Base-by-base conservation (phyloP, 106 monocot species). In the Acorus calamus region DNA sequence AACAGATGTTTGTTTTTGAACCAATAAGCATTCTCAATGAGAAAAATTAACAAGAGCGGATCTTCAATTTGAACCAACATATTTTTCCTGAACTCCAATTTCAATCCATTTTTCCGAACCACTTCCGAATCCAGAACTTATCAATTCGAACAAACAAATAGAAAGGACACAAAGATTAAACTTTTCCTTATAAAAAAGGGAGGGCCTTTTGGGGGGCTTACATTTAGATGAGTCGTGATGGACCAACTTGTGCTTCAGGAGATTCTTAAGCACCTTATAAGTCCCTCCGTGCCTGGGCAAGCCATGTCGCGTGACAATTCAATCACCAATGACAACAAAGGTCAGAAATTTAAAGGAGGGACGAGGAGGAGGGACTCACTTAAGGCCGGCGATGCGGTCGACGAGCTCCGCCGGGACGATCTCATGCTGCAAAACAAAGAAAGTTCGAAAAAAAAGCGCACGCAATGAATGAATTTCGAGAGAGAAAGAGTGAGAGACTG, bases 221-320 rank as follows among this genome's bases (percentile, higher is more conserved):
- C 98, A 99, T 66, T 99, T 99, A 9, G 98, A 83, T 2, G 85
- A 83, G 62, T 99, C 98, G 44, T 99, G 98, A 42, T 92, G 92
- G 28, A 99, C 83, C 44, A 99, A 65, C 56, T 99, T 99, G 77
- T 99, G 76, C 81, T 92, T 99, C 7, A 99, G 66, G 46, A 92
- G 62, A 77, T 92, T 99, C 75, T 79, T 92, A 75, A 99, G 57
- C 45, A 99, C 88, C 77, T 92, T 99, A 52, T 88, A 92, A 13
- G 92, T 88, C 4, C 98, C 98, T 28, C 98, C 98, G 69, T 86
- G 92, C 73, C 98, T 99, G 28, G 28, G 28, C 28, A 28, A 28
- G 28, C 28, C 28, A 28, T 28, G 28, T 28, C 28, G 28, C 28
- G 28, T 28, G 28, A 28, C 1, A 28, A 28, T 28, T 28, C 28